Base-by-base conservation (phyloP, 208 protist genomes). In the Leishmania martiniquensis region DNA sequence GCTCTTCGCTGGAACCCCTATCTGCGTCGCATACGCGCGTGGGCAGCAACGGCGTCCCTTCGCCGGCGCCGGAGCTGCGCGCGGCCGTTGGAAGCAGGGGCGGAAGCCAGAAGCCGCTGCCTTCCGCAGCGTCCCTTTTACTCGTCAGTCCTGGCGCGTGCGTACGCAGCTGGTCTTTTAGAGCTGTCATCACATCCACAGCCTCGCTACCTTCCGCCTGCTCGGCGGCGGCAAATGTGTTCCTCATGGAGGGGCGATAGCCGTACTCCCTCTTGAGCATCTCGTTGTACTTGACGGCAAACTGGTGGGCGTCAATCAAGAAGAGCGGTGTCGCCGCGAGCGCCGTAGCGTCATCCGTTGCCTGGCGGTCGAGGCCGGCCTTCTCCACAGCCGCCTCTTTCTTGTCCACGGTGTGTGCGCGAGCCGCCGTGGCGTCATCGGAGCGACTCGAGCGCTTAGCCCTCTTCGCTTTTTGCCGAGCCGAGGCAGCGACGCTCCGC, bases 251-350 rank as follows among this genome's bases (percentile, higher is more conserved):
- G 62, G 89, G 88, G 44, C 85, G 81, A 84, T 94, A 96, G 29
- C 92, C 91, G 82, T 96, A 96, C 81, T 91, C 89, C 54, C 77
- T 85, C 59, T 87, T 86, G 17, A 97, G 83, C 57, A 81, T 79
- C 71, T 89, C 83, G 78, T 96, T 96, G 84, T 96, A 89, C 47
- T 89, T 77, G 15, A 80, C 75, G n/a, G 90, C 89, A 55, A 97
- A 97, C 34, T 49, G 78, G 29, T 90, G 79, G 0, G 92, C 89
- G 75, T 97, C 91, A 77, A 97, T 95, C 78, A 94, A 78, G 75
- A 90, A 93, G 6, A 79, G 77, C 70, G 80, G 79, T 44, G 72
- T 60, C 1, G 22, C 20, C n/a, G 55, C 39, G 42, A 57, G 57
- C 42, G 42, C 1, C 12, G 39, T 25, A 12, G 77, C 49, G 70